Percentiles rank a stretch among this genome's conserved stretches.
Conservation (phyloP, 176 grass and related monocot genomes). For the Echinochloa phyllopogon region DNA sequence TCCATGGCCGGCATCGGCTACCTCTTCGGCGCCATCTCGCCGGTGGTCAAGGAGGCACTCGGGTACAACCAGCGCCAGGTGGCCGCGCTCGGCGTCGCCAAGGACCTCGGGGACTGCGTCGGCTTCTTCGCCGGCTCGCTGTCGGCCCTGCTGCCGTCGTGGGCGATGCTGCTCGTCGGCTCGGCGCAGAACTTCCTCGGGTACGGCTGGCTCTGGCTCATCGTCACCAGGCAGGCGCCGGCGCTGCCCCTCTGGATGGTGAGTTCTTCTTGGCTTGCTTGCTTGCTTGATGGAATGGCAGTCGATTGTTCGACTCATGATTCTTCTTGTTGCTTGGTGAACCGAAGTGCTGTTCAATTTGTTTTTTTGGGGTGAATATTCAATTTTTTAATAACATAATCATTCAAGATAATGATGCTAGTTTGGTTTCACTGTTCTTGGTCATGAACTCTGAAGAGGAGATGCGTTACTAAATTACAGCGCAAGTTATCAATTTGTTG, state of each 20-base stretch:
- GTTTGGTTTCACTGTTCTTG: slow-evolving; percentile 25
- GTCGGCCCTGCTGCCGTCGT: slow-evolving; percentile 70
- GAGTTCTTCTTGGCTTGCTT: slow-evolving; percentile 28
- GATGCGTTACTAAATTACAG: slow-evolving; percentile 24
- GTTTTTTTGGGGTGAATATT: not conserved
- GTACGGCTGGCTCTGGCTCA: slow-evolving; percentile 90
- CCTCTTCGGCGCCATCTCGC: slow-evolving; percentile 87
- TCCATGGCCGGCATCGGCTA: slow-evolving; percentile 90
- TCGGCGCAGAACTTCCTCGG: slow-evolving; percentile 75
- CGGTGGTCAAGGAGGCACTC: slow-evolving; percentile 69
- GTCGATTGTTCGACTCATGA: not conserved
- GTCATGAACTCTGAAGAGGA: slow-evolving; percentile 26
- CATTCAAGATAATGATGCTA: not conserved
- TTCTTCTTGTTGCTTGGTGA: not conserved
- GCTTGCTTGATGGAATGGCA: not conserved
- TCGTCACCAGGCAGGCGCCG: slow-evolving; percentile 70
- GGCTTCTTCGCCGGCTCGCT: slow-evolving; percentile 81
- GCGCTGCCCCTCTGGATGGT: slow-evolving; percentile 73
- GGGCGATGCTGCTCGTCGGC: slow-evolving; percentile 78
- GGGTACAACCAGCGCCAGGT: slow-evolving; percentile 95
- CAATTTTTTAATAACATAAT: not conserved
- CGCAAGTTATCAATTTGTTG: slow-evolving; percentile 38
- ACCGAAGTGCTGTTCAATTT: not conserved
- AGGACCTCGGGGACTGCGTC: slow-evolving; percentile 91
- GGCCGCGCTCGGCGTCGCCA: slow-evolving; percentile 79